Evolutionary conservation across 805 yeast species (phyloP).

Genomic region (Blastobotrys chiropterorum): DNA sequence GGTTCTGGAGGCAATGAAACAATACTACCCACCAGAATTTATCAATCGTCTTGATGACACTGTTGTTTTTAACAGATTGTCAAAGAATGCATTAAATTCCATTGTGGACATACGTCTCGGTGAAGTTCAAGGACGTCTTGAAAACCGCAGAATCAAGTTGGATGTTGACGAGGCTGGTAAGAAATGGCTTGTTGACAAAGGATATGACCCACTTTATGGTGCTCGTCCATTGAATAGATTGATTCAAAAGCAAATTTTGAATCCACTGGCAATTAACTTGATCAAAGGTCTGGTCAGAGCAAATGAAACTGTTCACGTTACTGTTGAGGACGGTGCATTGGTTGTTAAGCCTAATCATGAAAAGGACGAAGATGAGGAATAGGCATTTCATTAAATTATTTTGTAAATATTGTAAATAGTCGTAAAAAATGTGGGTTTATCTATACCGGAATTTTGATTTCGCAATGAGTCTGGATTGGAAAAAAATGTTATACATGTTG

Average conservation of each 20-base stretch:
- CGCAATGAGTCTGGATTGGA: background rate
- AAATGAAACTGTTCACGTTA: constrained; percentile 49
- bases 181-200: constrained; percentile 72
- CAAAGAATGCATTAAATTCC: constrained; percentile 63
- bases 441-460: no score
- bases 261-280: constrained; percentile 77
- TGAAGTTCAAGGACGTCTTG: constrained; percentile 74
- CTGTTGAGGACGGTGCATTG: constrained; percentile 40
- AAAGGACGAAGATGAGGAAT: constrained; percentile 9
- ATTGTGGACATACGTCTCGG: constrained; percentile 80
- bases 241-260: constrained; percentile 74
- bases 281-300: constrained; percentile 70
- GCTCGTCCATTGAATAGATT: constrained; percentile 94
- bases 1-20: constrained; percentile 64
- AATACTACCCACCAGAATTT: constrained; percentile 87
- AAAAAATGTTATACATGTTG: no score
- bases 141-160: constrained; percentile 66
- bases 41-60: constrained; percentile 91
- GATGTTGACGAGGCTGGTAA: constrained; percentile 58
- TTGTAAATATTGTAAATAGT: constrained; percentile 9
- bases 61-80: constrained; percentile 85
- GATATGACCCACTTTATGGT: constrained; percentile 89
- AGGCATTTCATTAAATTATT: constrained; percentile 1
- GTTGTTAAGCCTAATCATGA: constrained; percentile 43
- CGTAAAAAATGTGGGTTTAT: background rate